A percentile compares a stretch with the other conserved stretches of the same genome.
phyloP scores from a whole-genome alignment of 495 filamentous ascomycete genomes.

The Penicillium malachiteum region DNA sequence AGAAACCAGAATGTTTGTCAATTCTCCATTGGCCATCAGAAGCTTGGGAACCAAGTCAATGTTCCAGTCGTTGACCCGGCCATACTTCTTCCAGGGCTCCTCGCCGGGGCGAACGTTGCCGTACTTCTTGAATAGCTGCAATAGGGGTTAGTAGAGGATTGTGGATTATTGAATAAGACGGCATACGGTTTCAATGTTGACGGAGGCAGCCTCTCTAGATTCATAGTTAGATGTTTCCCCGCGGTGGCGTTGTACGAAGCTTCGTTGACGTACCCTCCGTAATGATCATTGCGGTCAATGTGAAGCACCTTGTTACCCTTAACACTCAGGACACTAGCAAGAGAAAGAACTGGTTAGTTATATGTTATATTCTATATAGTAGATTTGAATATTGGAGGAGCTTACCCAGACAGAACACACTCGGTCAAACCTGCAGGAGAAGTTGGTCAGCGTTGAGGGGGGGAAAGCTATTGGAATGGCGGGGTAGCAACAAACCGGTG shows the following conservation, averaged over 20 bases:
- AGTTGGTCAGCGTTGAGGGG: slow-evolving; percentile 34
- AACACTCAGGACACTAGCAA: slow-evolving; percentile 82
- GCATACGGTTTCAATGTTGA: slow-evolving; percentile 87
- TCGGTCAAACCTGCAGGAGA: slow-evolving; percentile 78
- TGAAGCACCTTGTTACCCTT: slow-evolving; percentile 99
- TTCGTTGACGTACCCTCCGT: slow-evolving; percentile 81
- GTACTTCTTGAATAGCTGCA: slow-evolving; percentile 91
- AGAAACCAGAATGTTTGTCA: slow-evolving; percentile 95
- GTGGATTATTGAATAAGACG: background rate
- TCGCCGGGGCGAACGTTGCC: slow-evolving; percentile 76
- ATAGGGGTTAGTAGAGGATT: slow-evolving; percentile 9
- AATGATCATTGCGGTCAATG: slow-evolving; percentile 98
- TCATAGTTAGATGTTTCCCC: slow-evolving; percentile 22
- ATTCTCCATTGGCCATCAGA: slow-evolving; percentile 95
- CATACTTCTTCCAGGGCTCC: slow-evolving; percentile 97
- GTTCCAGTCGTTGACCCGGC: slow-evolving; percentile 97
- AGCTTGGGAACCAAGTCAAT: slow-evolving; percentile 98
- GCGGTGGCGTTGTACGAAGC: slow-evolving; percentile 18
- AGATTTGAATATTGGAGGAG: background rate
- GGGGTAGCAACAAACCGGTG: slow-evolving; percentile 70
- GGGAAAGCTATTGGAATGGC: slow-evolving; percentile 23
- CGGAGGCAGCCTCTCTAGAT: slow-evolving; percentile 80
- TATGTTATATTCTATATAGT: too few species aligned
- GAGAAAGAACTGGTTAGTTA: background rate
- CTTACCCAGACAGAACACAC: slow-evolving; percentile 95